Conservation (phyloP, 768 basidiomycete genomes). For the Macrolepiota dolichaula region DNA sequence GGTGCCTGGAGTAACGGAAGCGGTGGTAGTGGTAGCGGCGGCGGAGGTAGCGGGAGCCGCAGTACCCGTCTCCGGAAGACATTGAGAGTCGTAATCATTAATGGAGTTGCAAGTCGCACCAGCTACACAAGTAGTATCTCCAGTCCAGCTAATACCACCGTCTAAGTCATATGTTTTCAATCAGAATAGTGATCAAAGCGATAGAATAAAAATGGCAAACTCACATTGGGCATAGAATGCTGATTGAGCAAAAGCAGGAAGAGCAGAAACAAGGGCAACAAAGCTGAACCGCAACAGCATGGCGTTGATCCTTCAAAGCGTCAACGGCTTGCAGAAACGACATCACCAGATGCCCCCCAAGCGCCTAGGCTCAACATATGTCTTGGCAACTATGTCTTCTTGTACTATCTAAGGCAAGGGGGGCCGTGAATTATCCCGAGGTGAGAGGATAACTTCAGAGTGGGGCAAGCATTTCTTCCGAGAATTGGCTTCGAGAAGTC, state of each 20-base stretch:
- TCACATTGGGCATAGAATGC: background rate
- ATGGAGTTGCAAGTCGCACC: conserved; percentile 2
- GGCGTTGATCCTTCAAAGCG: background rate
- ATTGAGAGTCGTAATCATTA: background rate
- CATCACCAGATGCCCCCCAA: background rate
- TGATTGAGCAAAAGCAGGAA: background rate
- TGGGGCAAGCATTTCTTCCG: background rate
- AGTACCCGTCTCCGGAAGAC: background rate
- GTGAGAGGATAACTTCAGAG: background rate
- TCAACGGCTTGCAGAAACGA: background rate
- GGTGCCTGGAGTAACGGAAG: background rate
- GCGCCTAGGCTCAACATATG: background rate
- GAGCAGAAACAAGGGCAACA: background rate
- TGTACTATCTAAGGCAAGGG: background rate
- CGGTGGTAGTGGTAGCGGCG: background rate
- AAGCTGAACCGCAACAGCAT: background rate
- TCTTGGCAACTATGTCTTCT: background rate
- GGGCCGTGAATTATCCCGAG: background rate
- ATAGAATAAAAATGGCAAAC: background rate
- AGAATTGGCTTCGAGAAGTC: background rate
- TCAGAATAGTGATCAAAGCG: background rate
- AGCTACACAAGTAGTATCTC: background rate
- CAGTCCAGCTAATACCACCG: conserved; percentile 2
- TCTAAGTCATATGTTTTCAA: background rate
- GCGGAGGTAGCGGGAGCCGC: background rate